A percentile compares a stretch with the other conserved stretches of the same genome.
phyloP scores from a whole-genome alignment of 2,329 filamentous ascomycete species.

The Pseudocercospora fijiensis region DNA sequence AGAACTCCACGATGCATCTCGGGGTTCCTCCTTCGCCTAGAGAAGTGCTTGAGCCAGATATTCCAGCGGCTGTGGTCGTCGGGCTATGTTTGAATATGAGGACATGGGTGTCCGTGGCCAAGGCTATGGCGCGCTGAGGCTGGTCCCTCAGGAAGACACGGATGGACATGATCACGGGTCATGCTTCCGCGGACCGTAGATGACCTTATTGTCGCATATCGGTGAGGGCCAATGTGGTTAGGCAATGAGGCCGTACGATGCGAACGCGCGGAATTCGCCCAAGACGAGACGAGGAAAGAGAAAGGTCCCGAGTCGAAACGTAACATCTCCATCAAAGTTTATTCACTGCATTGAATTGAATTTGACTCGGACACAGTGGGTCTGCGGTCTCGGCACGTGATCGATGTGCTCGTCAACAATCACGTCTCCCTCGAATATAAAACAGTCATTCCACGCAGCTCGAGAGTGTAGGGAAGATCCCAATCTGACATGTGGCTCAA shows the following conservation, averaged over 20 bases:
- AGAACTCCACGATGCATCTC: conserved; percentile 88
- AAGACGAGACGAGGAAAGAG: neutral
- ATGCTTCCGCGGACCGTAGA: conserved; percentile 11
- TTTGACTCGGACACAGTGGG: neutral
- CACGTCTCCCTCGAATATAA: too few relatives aligned
- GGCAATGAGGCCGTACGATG: neutral
- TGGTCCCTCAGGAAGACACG: conserved; percentile 82
- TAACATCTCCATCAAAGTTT: neutral
- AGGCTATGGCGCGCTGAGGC: conserved; percentile 81
- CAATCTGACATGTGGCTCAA: neutral
- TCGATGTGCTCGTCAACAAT: neutral
- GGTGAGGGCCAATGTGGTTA: neutral
- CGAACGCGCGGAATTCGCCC: neutral
- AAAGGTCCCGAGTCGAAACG: too few relatives aligned
- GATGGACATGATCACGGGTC: conserved; percentile 56
- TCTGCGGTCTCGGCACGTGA: neutral
- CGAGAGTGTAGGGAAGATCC: neutral
- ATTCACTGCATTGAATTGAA: neutral
- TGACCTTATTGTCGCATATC: conserved; percentile 11
- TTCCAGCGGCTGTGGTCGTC: conserved; percentile 59
- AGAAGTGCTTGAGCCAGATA: conserved; percentile 47
- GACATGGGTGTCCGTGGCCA: conserved; percentile 75
- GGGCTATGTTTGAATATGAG: conserved; percentile 80
- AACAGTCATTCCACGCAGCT: too few relatives aligned
- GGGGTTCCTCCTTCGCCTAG: conserved; percentile 43